Conservation (phyloP, 2,329 filamentous ascomycete genomes). For the Emericellopsis cladophorae region DNA sequence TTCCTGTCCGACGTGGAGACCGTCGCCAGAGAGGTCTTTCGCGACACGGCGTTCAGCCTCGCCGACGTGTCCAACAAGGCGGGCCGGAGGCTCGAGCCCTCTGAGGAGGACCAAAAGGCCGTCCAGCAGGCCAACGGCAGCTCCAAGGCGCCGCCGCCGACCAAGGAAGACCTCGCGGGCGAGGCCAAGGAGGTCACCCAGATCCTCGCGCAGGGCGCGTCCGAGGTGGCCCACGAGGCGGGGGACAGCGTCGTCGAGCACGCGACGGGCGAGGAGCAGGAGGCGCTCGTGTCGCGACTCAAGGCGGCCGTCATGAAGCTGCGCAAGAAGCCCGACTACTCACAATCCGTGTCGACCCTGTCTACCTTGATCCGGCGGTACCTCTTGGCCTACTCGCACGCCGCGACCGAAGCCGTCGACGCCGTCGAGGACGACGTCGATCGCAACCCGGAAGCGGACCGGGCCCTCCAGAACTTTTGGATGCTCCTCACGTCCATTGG, state of each 20-base stretch:
- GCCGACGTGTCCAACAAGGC: constrained; percentile 64
- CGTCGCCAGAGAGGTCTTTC: constrained; percentile 73
- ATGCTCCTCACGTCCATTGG: constrained; percentile 69
- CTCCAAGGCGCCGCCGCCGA: constrained; percentile 17
- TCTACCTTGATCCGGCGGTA: constrained; percentile 67
- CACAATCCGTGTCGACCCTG: constrained; percentile 71
- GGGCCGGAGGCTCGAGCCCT: constrained; percentile 58
- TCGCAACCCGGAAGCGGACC: constrained; percentile 61
- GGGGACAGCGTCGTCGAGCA: constrained; percentile 63
- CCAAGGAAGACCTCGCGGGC: constrained; percentile 49
- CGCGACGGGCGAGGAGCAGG: constrained; percentile 56
- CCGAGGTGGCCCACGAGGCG: constrained; percentile 44
- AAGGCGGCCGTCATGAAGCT: constrained; percentile 66
- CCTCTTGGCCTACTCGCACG: constrained; percentile 63
- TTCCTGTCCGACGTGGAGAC: constrained; percentile 72
- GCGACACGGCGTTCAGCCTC: constrained; percentile 70
- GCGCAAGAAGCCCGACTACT: constrained; percentile 67
- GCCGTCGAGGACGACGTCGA: constrained; percentile 59
- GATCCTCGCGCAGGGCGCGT: constrained; percentile 37
- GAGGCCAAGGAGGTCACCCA: constrained; percentile 42
- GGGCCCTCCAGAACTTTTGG: constrained; percentile 72
- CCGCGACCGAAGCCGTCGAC: constrained; percentile 52
- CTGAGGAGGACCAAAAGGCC: constrained; percentile 38
- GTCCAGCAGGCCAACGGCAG: constrained; percentile 25
- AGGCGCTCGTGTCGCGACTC: constrained; percentile 61